phyloP scores from a whole-genome alignment of 176 grass and related monocot genomes.

The Panicum miliaceum region DNA sequence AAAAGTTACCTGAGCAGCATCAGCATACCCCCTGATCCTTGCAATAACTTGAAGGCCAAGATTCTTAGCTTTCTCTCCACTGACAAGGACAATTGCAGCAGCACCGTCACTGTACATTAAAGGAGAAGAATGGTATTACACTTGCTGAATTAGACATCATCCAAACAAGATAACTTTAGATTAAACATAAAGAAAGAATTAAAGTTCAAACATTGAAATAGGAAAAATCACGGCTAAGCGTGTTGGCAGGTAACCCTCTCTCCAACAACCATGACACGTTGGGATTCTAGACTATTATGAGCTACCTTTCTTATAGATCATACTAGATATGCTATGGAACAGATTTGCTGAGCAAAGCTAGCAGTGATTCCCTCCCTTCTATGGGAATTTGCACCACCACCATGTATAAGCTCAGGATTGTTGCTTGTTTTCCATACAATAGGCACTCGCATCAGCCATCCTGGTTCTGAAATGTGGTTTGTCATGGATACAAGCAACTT shows the following conservation, averaged over 20 bases:
- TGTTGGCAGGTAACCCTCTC: not conserved
- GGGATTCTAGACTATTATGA: not conserved
- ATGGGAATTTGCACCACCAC: not conserved
- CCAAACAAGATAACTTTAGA: conserved; percentile 12
- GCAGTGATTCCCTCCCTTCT: not conserved
- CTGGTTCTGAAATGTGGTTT: conserved; percentile 3
- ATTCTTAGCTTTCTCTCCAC: conserved; percentile 75
- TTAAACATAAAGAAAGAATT: not conserved
- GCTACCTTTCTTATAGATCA: not conserved
- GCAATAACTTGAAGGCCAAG: conserved; percentile 85
- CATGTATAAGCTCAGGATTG: not conserved
- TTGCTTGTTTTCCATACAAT: not conserved
- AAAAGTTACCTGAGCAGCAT: conserved; percentile 84
- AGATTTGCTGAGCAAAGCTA: not conserved
- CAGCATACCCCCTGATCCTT: conserved; percentile 83
- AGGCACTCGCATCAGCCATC: not conserved
- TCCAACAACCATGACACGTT: not conserved
- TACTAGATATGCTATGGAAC: not conserved
- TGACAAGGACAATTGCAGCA: conserved; percentile 90
- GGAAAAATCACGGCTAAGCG: not conserved
- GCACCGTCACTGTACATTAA: conserved; percentile 72
- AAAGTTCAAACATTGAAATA: not conserved
- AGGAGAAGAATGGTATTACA: conserved; percentile 36
- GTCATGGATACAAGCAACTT: not conserved
- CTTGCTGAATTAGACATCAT: not conserved